Evolutionary conservation across 768 basidiomycete genomes (phyloP).

Genomic region (Tylopilus sp.): DNA sequence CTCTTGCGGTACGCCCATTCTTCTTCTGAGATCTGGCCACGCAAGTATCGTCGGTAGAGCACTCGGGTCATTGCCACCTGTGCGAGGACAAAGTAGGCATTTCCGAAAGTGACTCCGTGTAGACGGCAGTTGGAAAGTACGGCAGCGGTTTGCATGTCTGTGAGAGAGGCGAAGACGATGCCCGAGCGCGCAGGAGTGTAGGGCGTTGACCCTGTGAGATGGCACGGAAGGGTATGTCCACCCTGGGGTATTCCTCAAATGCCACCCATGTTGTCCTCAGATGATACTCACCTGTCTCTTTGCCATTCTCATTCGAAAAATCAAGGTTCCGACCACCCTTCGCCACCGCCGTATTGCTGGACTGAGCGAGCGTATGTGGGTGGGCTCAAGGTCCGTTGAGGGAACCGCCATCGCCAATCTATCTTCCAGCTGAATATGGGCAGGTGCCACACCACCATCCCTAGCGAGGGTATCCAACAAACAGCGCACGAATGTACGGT

Average conservation of each 20-base stretch:
- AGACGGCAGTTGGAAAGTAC: constrained; percentile 40
- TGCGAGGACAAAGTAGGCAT: constrained; percentile 44
- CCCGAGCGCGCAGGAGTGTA: constrained; percentile 37
- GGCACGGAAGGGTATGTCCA: constrained; percentile 53
- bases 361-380: constrained; percentile 24
- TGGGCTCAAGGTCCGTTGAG: constrained; percentile 36
- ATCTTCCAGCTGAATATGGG: constrained; percentile 30
- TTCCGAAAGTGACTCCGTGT: constrained; percentile 47
- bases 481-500: constrained; percentile 38
- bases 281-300: constrained; percentile 35
- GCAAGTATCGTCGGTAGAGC: constrained; percentile 43
- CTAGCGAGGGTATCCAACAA: constrained; percentile 42
- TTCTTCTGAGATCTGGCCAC: constrained; percentile 43
- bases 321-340: constrained; percentile 37
- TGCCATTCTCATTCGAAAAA: constrained; percentile 31
- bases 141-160: constrained; percentile 26
- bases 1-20: constrained; percentile 59
- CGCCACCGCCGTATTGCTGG: constrained; percentile 43
- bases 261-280: too few relatives aligned
- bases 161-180: constrained; percentile 21
- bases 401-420: constrained; percentile 41
- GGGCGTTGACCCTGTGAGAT: constrained; percentile 32
- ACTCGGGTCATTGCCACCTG: constrained; percentile 53
- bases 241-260: constrained; percentile 41
- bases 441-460: neutral